phyloP scores from a whole-genome alignment of 345 rosid genomes.

The Eucalyptus regnans region DNA sequence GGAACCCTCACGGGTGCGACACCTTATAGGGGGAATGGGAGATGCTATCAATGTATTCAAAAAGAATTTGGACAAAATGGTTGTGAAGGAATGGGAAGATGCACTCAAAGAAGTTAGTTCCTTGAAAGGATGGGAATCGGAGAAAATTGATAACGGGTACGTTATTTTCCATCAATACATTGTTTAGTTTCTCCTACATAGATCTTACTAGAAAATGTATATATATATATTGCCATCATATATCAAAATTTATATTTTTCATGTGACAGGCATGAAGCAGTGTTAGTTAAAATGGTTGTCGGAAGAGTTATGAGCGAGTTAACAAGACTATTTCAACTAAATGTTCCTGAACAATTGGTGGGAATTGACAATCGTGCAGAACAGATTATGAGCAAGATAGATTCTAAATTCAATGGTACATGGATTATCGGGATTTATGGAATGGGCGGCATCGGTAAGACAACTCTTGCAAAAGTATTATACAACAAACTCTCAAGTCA shows the following conservation, averaged over 20 bases:
- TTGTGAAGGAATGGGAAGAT: background rate
- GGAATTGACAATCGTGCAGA: background rate
- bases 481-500: background rate
- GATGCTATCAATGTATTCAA: background rate
- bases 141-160: background rate
- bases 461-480: background rate
- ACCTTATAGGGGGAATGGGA: background rate
- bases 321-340: background rate
- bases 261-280: background rate
- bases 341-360: background rate
- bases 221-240: background rate
- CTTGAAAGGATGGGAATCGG: background rate
- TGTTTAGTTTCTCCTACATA: background rate
- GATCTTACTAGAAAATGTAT: background rate
- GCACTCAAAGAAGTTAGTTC: background rate
- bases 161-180: background rate
- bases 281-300: background rate
- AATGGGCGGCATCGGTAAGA: background rate
- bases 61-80: background rate
- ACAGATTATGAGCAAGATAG: background rate
- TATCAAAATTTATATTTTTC: background rate
- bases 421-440: background rate
- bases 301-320: background rate
- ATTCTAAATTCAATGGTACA: background rate
- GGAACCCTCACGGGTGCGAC: background rate